phyloP scores from a whole-genome alignment of 495 filamentous ascomycete species.

The Talaromyces nanjingensis region DNA sequence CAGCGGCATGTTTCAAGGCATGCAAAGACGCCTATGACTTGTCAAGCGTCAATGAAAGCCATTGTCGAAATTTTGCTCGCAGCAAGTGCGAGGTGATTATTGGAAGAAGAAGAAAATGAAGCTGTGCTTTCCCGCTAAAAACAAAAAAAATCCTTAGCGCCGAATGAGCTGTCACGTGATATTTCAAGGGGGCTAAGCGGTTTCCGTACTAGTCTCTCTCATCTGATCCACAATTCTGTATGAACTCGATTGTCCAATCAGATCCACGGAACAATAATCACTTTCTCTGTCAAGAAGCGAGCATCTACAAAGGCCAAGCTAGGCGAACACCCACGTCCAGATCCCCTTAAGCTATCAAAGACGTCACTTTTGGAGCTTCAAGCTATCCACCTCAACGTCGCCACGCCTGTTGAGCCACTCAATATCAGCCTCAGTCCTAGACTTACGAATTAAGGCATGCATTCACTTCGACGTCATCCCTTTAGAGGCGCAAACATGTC shows the following conservation, averaged over 20 bases:
- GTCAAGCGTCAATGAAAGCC: background rate
- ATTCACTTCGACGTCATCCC: background rate
- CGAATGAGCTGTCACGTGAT: constrained; percentile 1
- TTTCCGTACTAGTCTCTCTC: background rate
- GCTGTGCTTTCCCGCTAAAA: constrained; percentile 10
- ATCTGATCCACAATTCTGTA: background rate
- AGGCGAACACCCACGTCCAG: background rate
- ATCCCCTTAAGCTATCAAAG: background rate
- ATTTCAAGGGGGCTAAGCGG: background rate
- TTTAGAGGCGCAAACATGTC: background rate
- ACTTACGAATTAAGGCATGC: background rate
- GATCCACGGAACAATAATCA: background rate
- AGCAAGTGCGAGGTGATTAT: constrained; percentile 1
- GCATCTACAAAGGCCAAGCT: background rate
- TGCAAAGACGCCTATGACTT: background rate
- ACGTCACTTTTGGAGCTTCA: background rate
- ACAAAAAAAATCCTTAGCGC: constrained; percentile 9
- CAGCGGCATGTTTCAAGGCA: background rate
- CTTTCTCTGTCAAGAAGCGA: background rate
- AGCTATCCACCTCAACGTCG: background rate
- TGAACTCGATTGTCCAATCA: background rate
- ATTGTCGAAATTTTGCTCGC: constrained; percentile 2
- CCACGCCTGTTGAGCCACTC: background rate
- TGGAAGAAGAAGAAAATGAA: constrained; percentile 16
- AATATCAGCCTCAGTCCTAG: background rate